Evolutionary conservation across 129 eudicot species (phyloP), one percentile per base, ranked within the genome.

Genomic region (Artemisia tridentata): DNA sequence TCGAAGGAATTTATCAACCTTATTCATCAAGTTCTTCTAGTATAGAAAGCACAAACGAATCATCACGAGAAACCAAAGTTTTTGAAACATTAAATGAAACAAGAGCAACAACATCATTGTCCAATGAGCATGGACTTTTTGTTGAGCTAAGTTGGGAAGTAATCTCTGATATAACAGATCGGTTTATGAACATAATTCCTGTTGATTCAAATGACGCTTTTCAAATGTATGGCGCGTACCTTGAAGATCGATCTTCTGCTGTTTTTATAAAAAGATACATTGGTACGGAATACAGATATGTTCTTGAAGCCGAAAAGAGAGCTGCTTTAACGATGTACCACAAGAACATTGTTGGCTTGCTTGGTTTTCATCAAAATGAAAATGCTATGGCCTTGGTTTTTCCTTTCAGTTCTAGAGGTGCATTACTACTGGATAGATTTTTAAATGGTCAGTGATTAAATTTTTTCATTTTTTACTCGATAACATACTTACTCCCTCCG

Each of bases 271-370:
- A 80, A 69, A 78, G 76, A 80, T 80, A 65, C 31, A 69, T 68
- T 54, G 82, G 83, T 7, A 70, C 57, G 1, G 70, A 74, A 20
- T 70, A 19, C 60, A 4, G 56, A 48, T 60, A 72, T 25, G 49
- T 80, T 50, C 83, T 84, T 9, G 73, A 74, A 61, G 85, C 81
- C 0, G 85, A 84, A 78, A 84, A 80, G 69, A 74, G 41, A 61
- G 81, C 84, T 49, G 85, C 85, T 53, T 57, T 75, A 5, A 73
- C 79, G 61, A 78, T 84, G 88, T 79, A 56, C 59, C 88, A 84
- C 62, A 84, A 80, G 9, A 80, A 84, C 71, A 80, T 84, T 58
- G 46, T 84, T 48, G 20, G 88, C 43, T 61, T 84, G 29, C 17
- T 78, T 71, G 88, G 81, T 16, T 84, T 73, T 38, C 85, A 84